A percentile compares a stretch with the other conserved stretches of the same genome.
Evolutionary conservation across 75 land plant genomes (phyloP).

Genomic region (Azolla pinnata): DNA sequence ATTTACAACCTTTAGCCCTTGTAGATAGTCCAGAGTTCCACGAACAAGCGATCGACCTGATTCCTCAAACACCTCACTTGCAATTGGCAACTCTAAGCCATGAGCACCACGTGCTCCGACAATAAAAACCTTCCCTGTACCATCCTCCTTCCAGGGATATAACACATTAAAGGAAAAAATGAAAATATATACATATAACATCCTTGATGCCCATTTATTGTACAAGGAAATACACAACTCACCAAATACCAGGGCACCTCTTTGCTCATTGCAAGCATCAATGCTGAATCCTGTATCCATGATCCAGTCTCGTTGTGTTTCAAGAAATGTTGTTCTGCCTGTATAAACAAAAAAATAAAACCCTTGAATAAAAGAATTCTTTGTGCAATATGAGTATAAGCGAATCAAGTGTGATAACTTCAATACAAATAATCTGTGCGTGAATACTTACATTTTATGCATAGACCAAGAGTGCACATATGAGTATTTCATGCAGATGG

Average conservation of each 20-base stretch:
- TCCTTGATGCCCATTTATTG: too few species aligned
- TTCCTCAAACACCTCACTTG: slow-evolving; percentile 92
- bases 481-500: background rate
- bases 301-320: slow-evolving; percentile 98
- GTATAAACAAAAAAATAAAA: slow-evolving; percentile 6
- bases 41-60: slow-evolving; percentile 88
- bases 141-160: too few species aligned
- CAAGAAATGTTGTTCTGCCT: slow-evolving; percentile 92
- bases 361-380: too few species aligned
- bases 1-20: slow-evolving; percentile 75
- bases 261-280: slow-evolving; percentile 80
- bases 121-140: slow-evolving; percentile 68
- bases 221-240: slow-evolving; percentile 2
- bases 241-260: slow-evolving; percentile 99
- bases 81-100: slow-evolving; percentile 78
- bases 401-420: too few species aligned
- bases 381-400: too few species aligned
- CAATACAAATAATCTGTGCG: too few species aligned
- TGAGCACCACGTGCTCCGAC: slow-evolving; percentile 84
- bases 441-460: too few species aligned
- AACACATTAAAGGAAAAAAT: too few species aligned
- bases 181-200: too few species aligned
- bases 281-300: slow-evolving; percentile 96
- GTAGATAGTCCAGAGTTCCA: slow-evolving; percentile 88
- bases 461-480: background rate